These are phyloP conservation scores for Penicillium bialowiezense DNA, from an alignment of 495 filamentous ascomycete genomes.

Conservation along the genomic window DNA sequence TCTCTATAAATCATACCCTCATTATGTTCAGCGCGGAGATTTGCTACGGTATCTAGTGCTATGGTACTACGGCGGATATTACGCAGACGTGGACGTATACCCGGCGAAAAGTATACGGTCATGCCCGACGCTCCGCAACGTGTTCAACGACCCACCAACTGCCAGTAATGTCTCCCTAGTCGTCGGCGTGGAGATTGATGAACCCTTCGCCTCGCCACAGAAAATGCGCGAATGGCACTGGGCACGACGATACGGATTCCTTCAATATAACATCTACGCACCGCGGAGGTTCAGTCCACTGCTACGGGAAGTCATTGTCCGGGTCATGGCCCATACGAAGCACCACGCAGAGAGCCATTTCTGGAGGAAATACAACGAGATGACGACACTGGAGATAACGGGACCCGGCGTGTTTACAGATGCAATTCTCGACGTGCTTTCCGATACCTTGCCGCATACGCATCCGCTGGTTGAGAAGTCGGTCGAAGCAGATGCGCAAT, in stretches of 20 bases:
- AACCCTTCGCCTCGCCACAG: conserved; percentile 34
- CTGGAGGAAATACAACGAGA: conserved; percentile 23
- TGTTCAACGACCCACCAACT: conserved; percentile 10
- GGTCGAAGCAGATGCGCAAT: conserved; percentile 21
- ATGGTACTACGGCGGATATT: conserved; percentile 50
- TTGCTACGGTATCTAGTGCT: conserved; percentile 50
- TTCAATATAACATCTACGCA: conserved; percentile 41
- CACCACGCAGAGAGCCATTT: conserved; percentile 17
- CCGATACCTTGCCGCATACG: conserved; percentile 26
- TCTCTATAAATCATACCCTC: conserved; percentile 33
- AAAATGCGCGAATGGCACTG: conserved; percentile 42
- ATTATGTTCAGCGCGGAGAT: conserved; percentile 42
- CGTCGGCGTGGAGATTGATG: conserved; percentile 41
- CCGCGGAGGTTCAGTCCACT: conserved; percentile 41
- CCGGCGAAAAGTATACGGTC: conserved; percentile 28
- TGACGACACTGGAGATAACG: conserved; percentile 33
- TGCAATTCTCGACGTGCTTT: conserved; percentile 37
- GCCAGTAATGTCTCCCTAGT: conserved; percentile 33
- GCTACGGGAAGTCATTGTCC: conserved; percentile 33
- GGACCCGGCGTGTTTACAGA: conserved; percentile 44
- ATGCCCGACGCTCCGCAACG: conserved; percentile 27
- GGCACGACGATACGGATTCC: conserved; percentile 36
- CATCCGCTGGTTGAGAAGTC: conserved; percentile 31
- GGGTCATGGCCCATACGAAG: conserved; percentile 36
- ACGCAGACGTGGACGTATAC: conserved; percentile 47